Evolutionary conservation across 257 asterid species (phyloP).

Genomic region (Vinca minor): DNA sequence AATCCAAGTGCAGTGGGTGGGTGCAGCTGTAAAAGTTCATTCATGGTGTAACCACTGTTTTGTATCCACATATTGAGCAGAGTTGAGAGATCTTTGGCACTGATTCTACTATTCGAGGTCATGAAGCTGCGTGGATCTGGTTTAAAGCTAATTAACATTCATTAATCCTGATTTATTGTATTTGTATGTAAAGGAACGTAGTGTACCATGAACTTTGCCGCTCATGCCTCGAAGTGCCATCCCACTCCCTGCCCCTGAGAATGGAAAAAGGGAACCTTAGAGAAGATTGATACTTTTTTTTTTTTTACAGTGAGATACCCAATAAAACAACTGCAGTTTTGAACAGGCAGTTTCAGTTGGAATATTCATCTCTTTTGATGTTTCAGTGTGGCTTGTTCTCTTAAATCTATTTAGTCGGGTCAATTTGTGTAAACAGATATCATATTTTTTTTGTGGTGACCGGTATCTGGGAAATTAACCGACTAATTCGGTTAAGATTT

Average conservation of each 20-base stretch:
- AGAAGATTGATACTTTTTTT: too few species aligned
- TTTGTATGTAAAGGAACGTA: not conserved
- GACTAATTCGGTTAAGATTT: too few species aligned
- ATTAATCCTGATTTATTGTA: constrained; percentile 6
- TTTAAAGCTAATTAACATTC: not conserved
- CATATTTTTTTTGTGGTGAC: too few species aligned
- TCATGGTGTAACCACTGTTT: constrained; percentile 46
- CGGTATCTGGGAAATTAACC: too few species aligned
- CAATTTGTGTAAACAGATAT: not conserved
- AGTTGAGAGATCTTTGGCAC: not conserved
- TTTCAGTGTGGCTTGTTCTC: too few species aligned
- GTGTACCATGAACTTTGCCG: not conserved
- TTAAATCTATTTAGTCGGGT: too few species aligned
- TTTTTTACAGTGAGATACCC: not conserved
- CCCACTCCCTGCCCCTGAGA: not conserved
- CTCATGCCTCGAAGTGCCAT: not conserved
- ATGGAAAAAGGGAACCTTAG: not conserved
- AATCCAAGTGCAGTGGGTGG: constrained; percentile 98
- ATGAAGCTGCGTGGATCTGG: not conserved
- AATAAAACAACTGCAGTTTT: not conserved
- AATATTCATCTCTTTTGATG: too few species aligned
- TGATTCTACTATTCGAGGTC: not conserved
- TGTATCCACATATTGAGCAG: not conserved
- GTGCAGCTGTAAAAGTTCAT: constrained; percentile 91
- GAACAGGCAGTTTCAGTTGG: not conserved